Evolutionary conservation across 129 eudicot genomes (phyloP).

Genomic region (Solidago caesia): DNA sequence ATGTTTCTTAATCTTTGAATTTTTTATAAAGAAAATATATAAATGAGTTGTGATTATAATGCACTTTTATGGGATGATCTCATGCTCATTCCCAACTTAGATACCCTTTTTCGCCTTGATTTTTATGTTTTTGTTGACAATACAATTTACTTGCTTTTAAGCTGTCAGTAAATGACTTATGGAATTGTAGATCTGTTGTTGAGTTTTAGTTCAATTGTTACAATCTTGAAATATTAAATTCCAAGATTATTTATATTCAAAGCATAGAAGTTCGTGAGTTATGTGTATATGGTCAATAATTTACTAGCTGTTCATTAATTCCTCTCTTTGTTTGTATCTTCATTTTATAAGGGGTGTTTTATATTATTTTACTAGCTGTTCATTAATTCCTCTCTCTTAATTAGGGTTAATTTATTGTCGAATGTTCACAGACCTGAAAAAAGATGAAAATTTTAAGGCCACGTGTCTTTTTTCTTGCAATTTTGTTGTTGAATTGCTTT

Average conservation of each 20-base stretch:
- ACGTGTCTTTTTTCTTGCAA: background rate
- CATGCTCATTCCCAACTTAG: conserved; percentile 25
- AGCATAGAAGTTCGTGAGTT: conserved; percentile 17
- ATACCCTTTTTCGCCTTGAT: conserved; percentile 10
- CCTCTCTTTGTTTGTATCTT: conserved; percentile 20
- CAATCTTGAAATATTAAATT: conserved; percentile 14
- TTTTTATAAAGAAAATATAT: background rate
- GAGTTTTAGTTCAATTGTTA: conserved; percentile 21
- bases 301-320: conserved; percentile 31
- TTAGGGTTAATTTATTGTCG: conserved; percentile 6
- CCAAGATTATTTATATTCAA: conserved; percentile 12
- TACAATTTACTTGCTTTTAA: conserved; percentile 19
- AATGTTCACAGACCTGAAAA: conserved; percentile 6
- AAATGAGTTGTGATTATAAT: conserved; percentile 18
- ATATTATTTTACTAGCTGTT: too few species aligned
- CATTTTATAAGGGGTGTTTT: conserved; percentile 8
- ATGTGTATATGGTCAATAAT: conserved; percentile 22
- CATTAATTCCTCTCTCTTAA: too few species aligned
- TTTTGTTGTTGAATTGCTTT: conserved; percentile 11
- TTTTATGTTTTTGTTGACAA: conserved; percentile 24
- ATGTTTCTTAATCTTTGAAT: background rate
- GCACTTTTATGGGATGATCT: conserved; percentile 26
- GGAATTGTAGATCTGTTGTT: conserved; percentile 32
- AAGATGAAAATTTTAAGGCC: conserved; percentile 1
- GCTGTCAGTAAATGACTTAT: conserved; percentile 26